phyloP scores from a whole-genome alignment of 257 asterid species.

The Voacanga thouarsii region DNA sequence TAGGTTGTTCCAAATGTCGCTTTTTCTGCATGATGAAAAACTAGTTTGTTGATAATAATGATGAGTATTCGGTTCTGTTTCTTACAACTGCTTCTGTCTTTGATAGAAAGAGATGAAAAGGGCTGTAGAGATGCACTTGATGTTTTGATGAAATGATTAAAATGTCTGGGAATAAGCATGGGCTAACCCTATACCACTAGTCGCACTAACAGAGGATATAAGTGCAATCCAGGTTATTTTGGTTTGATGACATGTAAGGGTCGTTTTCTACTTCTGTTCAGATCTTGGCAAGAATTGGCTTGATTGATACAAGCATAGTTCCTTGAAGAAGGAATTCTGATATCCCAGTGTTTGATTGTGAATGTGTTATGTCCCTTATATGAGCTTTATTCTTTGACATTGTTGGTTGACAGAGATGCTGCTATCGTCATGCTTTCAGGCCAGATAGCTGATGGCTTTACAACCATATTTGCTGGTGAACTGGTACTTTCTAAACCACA shows the following conservation, averaged over 20 bases:
- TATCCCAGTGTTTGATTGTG: not conserved
- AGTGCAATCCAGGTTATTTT: not conserved
- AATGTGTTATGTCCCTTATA: not conserved
- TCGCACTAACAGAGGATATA: not conserved
- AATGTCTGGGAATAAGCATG: not conserved
- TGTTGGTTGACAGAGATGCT: conserved; percentile 59
- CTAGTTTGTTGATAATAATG: not conserved
- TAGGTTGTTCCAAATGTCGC: not conserved
- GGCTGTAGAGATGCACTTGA: not conserved
- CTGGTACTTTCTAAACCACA: conserved; percentile 42
- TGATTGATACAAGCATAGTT: not conserved
- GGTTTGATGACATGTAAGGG: not conserved
- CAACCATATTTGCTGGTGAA: conserved; percentile 82
- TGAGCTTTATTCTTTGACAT: conserved; percentile 17
- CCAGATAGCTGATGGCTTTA: conserved; percentile 88
- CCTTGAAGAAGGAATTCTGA: not conserved
- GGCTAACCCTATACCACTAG: not conserved
- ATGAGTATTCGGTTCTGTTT: not conserved
- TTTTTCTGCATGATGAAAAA: not conserved
- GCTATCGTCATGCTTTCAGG: conserved; percentile 93
- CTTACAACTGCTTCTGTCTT: not conserved
- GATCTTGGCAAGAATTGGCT: not conserved
- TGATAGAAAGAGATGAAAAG: not conserved
- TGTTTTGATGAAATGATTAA: not conserved
- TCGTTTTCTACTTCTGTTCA: not conserved